Conservation (phyloP, 2,329 filamentous ascomycete species). For the Ceratocystis colombiana region DNA sequence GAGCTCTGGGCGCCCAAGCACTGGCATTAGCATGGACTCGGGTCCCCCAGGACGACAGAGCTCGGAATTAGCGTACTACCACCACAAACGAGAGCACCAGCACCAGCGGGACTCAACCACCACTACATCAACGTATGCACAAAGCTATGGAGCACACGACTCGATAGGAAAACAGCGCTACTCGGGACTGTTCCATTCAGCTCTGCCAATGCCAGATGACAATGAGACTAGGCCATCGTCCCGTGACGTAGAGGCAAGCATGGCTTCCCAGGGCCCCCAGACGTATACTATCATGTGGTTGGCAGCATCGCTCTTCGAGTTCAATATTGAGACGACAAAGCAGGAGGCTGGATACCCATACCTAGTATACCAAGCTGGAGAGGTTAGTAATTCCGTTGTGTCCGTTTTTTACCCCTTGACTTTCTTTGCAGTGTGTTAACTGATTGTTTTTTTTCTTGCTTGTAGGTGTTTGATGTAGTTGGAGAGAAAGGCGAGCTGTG, state of each 20-base stretch:
- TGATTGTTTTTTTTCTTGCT: neutral
- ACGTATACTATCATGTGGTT: constrained; percentile 74
- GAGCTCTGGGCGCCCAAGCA: constrained; percentile 44
- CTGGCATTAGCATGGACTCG: constrained; percentile 45
- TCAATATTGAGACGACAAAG: constrained; percentile 87
- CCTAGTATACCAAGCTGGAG: constrained; percentile 85
- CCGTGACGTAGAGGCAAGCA: constrained; percentile 1
- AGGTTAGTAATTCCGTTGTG: constrained; percentile 45
- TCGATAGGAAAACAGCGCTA: constrained; percentile 34
- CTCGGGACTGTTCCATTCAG: constrained; percentile 76
- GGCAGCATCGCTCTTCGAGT: constrained; percentile 89
- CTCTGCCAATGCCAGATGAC: constrained; percentile 66
- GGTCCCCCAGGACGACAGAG: constrained; percentile 40
- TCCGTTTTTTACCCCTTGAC: neutral
- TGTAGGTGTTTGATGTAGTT: constrained; percentile 75
- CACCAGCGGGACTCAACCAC: constrained; percentile 42
- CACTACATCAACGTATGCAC: constrained; percentile 40
- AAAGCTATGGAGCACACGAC: constrained; percentile 30
- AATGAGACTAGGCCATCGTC: constrained; percentile 40
- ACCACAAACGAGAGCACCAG: constrained; percentile 23
- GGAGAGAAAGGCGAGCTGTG: constrained; percentile 95
- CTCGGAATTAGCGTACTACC: constrained; percentile 41
- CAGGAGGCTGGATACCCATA: constrained; percentile 93
- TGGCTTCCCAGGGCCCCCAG: constrained; percentile 8
- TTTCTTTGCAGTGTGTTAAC: constrained; percentile 4